A percentile compares a stretch with the other conserved stretches of the same genome.
These are phyloP conservation scores for Pleurotus ostreatus DNA, from an alignment of 768 basidiomycete genomes.

Conservation along the genomic window DNA sequence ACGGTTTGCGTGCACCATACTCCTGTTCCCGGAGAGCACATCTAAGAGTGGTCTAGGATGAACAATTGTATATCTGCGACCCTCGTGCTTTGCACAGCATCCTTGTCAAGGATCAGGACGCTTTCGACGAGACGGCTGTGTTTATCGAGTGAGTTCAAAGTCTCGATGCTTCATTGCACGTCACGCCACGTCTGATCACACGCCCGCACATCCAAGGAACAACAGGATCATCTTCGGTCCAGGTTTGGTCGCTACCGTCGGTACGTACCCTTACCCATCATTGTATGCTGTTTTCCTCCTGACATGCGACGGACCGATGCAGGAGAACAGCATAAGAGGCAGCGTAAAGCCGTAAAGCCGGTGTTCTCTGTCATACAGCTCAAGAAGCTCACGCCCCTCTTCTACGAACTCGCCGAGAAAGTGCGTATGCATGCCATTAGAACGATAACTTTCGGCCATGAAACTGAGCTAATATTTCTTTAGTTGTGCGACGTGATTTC, in stretches of 20 bases:
- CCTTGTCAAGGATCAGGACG: conserved; percentile 42
- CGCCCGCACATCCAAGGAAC: conserved; percentile 23
- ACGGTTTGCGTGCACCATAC: conserved; percentile 8
- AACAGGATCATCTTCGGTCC: conserved; percentile 45
- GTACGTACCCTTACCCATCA: conserved; percentile 14
- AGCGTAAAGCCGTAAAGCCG: conserved; percentile 44
- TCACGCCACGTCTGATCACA: neutral
- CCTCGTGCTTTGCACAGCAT: conserved; percentile 45
- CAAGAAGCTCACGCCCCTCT: conserved; percentile 37
- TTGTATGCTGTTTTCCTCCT: neutral
- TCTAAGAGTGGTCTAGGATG: conserved; percentile 26
- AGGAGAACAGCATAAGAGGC: conserved; percentile 42
- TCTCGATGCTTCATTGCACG: neutral
- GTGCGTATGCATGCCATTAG: conserved; percentile 19
- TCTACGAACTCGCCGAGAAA: conserved; percentile 41
- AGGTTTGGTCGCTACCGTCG: conserved; percentile 38
- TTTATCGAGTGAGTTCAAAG: conserved; percentile 36
- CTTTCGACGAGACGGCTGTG: conserved; percentile 41
- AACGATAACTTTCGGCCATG: no score
- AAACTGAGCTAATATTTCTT: neutral
- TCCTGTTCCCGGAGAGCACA: neutral
- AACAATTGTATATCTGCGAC: conserved; percentile 47
- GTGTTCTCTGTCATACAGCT: conserved; percentile 45
- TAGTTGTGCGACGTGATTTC: conserved; percentile 27
- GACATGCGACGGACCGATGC: neutral